These are phyloP conservation scores for Paulownia fortunei DNA, from an alignment of 257 asterid species.

Conservation along the genomic window DNA sequence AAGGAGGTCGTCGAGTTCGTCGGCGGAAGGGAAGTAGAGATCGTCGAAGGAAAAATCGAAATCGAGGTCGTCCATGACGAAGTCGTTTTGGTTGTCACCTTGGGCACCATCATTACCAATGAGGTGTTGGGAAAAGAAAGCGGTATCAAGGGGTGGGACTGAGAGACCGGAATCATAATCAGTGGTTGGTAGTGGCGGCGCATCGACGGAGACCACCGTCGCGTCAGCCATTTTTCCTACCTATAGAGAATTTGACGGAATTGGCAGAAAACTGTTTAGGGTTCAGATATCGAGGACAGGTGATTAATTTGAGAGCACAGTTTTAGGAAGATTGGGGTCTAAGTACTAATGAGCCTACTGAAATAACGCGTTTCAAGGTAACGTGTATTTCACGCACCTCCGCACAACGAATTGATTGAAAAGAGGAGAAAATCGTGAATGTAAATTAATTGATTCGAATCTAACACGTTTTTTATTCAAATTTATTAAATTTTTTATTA, in stretches of 20 bases:
- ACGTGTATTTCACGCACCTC: neutral
- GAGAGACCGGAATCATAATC: conserved; percentile 49
- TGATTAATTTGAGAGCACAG: neutral
- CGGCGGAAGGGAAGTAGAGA: conserved; percentile 36
- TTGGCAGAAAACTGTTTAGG: conserved; percentile 9
- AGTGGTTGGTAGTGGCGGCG: conserved; percentile 20
- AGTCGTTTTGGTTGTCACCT: conserved; percentile 28
- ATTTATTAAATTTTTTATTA: too few species aligned
- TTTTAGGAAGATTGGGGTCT: neutral
- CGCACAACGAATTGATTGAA: too few species aligned
- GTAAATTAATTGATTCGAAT: too few species aligned
- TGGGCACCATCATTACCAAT: conserved; percentile 21
- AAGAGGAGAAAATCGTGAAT: too few species aligned
- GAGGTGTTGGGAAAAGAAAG: conserved; percentile 48
- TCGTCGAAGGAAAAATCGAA: conserved; percentile 62
- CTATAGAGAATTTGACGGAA: neutral
- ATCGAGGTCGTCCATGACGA: conserved; percentile 48
- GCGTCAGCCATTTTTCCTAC: conserved; percentile 43
- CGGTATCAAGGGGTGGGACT: conserved; percentile 57
- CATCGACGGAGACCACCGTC: conserved; percentile 41
- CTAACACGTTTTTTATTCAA: too few species aligned
- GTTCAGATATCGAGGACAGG: neutral
- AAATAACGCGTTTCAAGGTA: neutral
- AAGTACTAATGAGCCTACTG: too few species aligned
- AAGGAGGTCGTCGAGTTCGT: conserved; percentile 42